phyloP scores from a whole-genome alignment of 2,329 filamentous ascomycete genomes.

The Capronia americana region DNA sequence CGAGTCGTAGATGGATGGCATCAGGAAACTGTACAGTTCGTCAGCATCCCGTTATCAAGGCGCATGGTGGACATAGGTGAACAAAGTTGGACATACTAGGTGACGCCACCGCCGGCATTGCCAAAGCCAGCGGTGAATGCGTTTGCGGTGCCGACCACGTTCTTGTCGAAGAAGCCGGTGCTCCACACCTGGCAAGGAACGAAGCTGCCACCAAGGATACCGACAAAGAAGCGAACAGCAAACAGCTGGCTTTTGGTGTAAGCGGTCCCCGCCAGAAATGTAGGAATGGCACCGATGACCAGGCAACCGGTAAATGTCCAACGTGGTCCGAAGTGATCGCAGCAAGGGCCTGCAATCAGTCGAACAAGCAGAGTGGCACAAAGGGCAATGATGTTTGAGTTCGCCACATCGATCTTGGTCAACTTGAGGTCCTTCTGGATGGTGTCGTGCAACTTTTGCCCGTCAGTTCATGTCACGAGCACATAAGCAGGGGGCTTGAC shows the following conservation, averaged over 20 bases:
- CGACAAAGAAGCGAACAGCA: slow-evolving; percentile 53
- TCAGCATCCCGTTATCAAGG: neutral
- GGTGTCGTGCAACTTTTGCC: slow-evolving; percentile 67
- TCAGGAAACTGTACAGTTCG: slow-evolving; percentile 66
- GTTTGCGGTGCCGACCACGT: slow-evolving; percentile 87
- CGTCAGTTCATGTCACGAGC: slow-evolving; percentile 36
- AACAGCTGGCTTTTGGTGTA: slow-evolving; percentile 64
- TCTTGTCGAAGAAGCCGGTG: slow-evolving; percentile 88
- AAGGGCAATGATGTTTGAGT: slow-evolving; percentile 88
- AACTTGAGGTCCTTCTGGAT: slow-evolving; percentile 81
- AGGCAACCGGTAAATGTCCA: slow-evolving; percentile 78
- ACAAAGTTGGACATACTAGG: slow-evolving; percentile 60
- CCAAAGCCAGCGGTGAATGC: slow-evolving; percentile 83
- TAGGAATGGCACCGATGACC: slow-evolving; percentile 78
- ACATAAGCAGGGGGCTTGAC: slow-evolving; percentile 40
- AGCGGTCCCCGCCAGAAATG: slow-evolving; percentile 80
- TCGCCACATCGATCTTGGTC: slow-evolving; percentile 73
- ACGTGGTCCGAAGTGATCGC: slow-evolving; percentile 82
- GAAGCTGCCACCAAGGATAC: slow-evolving; percentile 53
- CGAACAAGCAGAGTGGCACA: slow-evolving; percentile 77
- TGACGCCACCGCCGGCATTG: slow-evolving; percentile 87
- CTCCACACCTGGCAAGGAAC: slow-evolving; percentile 83
- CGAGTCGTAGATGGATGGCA: slow-evolving; percentile 87
- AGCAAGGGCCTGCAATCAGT: slow-evolving; percentile 78
- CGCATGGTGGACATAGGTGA: neutral